Conservation (phyloP, 2,329 filamentous ascomycete species). For the Colletotrichum sp. region DNA sequence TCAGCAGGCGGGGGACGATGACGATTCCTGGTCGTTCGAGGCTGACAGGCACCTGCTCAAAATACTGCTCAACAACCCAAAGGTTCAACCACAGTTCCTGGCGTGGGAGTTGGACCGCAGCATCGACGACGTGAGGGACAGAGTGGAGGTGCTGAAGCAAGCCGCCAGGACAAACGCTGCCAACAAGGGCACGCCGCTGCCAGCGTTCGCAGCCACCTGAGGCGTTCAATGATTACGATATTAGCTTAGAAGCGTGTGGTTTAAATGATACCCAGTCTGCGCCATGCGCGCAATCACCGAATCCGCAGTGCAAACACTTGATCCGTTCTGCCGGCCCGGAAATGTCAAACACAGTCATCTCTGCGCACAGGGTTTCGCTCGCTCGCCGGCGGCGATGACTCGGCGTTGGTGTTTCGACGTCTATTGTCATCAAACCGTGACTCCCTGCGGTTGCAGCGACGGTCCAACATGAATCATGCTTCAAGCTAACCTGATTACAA, state of each 20-base stretch:
- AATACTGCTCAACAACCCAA: not conserved
- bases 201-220: slow-evolving; percentile 3
- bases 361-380: slow-evolving; percentile 26
- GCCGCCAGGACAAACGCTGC: not conserved
- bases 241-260: not conserved
- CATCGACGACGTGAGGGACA: not conserved
- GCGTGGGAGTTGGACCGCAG: not conserved
- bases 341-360: not conserved
- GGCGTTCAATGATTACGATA: not conserved
- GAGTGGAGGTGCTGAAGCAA: slow-evolving; percentile 3
- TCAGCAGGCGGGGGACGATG: not conserved
- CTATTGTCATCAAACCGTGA: not conserved
- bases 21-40: not conserved
- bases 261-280: slow-evolving; percentile 10
- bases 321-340: not conserved
- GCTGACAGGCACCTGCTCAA: not conserved
- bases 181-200: not conserved
- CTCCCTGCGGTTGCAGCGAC: not conserved
- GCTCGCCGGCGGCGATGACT: slow-evolving; percentile 19
- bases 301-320: not conserved
- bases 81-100: not conserved
- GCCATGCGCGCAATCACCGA: not conserved
- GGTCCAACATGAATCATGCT: not conserved
- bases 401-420: not conserved
- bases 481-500: not conserved